These are phyloP conservation scores for Albizia julibrissin DNA, from an alignment of 306 rosid genomes.

Conservation along the genomic window DNA sequence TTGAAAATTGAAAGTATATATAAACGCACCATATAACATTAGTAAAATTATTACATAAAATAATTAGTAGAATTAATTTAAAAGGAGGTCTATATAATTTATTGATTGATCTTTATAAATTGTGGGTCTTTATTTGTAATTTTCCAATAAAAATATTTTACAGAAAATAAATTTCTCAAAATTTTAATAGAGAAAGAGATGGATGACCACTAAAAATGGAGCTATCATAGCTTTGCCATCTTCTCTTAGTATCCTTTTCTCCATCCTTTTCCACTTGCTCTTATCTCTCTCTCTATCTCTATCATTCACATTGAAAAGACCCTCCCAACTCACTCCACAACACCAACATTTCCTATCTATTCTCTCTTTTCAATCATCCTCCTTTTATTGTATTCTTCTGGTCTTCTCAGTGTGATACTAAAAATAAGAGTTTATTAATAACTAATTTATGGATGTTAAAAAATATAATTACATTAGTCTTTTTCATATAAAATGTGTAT, in stretches of 20 bases:
- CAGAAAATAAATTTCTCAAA: neutral
- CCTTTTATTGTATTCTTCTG: too few species aligned
- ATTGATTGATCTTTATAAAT: too few species aligned
- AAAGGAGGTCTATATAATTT: too few species aligned
- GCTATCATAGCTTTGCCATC: neutral
- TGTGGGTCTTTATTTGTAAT: too few species aligned
- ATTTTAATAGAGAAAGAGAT: neutral
- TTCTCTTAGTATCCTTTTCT: neutral
- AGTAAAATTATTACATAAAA: too few species aligned
- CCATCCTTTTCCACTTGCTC: slow-evolving; percentile 12
- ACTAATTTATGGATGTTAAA: too few species aligned
- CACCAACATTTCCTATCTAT: slow-evolving; percentile 3
- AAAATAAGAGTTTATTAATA: too few species aligned
- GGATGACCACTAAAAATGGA: neutral
- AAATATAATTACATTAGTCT: too few species aligned
- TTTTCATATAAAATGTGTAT: too few species aligned
- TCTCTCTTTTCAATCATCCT: neutral
- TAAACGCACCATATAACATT: neutral
- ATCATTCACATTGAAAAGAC: slow-evolving; percentile 35
- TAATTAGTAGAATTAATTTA: neutral
- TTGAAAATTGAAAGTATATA: too few species aligned
- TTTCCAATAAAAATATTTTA: neutral
- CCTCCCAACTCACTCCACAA: slow-evolving; percentile 49
- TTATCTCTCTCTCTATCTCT: slow-evolving; percentile 14
- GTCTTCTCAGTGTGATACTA: too few species aligned